Base-by-base conservation (phyloP, 495 filamentous ascomycete species). In the Hypoxylon trugodes region DNA sequence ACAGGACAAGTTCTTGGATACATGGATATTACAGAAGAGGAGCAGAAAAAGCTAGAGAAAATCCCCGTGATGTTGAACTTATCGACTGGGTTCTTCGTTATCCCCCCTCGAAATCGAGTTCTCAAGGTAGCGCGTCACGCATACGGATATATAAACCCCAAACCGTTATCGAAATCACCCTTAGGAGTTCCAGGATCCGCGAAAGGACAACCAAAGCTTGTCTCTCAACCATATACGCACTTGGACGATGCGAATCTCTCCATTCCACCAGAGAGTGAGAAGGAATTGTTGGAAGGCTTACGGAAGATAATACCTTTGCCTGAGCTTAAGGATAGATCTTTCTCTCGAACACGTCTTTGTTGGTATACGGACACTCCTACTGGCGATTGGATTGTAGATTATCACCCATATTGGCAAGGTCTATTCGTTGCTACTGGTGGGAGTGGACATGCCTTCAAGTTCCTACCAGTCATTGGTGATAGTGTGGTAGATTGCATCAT, bases 391-490 rank as follows among this genome's bases (percentile, higher is more conserved):
- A 77, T 97, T 25, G 82, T 96, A 54, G 82, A 86, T 51, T 90
- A 90, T 60, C 90, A 95, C 60, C 92, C 92, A 0, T 68, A 73
- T 6, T 84, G 85, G 70, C 66, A 80, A 19, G 82, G 84, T 9
- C 76, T 96, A 15, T 93, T 96, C 73, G 69, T 97, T 10, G 89
- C 91, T 1, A 94, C 90, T 0, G 93, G 93, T 10, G 93, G 90
- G 10, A 91, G 87, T 66, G 93, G 93, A 1, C 93, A 97, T 72
- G 93, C 73, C 3, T 96, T 89, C 78, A 96, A 96, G 72, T 96
- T 96, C 73, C 74, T 96, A 73, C 93, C 93, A 1, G 87, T 96
- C 12, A 73, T 96, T 9, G 93, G 93, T 10, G 89, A 90, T 49
- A 87, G 87, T 69, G 81, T 96, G 37, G 87, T 88, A 9, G 87